phyloP scores from a whole-genome alignment of 305 asterid species.

The Euphrasia arctica region DNA sequence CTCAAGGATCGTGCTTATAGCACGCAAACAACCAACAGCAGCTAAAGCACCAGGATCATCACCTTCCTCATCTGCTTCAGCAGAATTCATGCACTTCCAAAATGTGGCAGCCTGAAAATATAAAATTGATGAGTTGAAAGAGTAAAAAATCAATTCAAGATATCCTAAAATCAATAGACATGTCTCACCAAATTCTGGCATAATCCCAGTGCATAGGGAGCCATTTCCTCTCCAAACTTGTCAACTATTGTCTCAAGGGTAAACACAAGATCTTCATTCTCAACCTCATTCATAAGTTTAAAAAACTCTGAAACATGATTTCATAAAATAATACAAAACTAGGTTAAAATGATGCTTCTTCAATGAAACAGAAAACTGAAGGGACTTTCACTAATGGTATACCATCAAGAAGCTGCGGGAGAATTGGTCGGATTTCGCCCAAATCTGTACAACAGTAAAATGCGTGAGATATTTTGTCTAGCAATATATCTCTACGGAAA shows the following conservation, averaged over 20 bases:
- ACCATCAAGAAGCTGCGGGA: slow-evolving; percentile 96
- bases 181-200: slow-evolving; percentile 92
- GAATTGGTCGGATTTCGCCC: slow-evolving; percentile 87
- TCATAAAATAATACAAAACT: slow-evolving; percentile 11
- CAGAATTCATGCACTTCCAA: slow-evolving; percentile 93
- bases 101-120: slow-evolving; percentile 85
- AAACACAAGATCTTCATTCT: slow-evolving; percentile 99
- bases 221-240: slow-evolving; percentile 99
- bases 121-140: slow-evolving; percentile 14
- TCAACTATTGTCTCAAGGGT: slow-evolving; percentile 99
- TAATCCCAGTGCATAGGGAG: slow-evolving; percentile 96
- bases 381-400: slow-evolving; percentile 22
- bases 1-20: slow-evolving; percentile 98
- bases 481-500: background rate
- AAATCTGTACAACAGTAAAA: slow-evolving; percentile 50
- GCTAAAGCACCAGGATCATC: slow-evolving; percentile 99
- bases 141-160: slow-evolving; percentile 15
- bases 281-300: slow-evolving; percentile 97
- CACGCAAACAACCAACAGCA: slow-evolving; percentile 99
- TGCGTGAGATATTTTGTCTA: slow-evolving; percentile 12
- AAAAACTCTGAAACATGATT: slow-evolving; percentile 66
- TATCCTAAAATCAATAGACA: slow-evolving; percentile 12
- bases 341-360: slow-evolving; percentile 21
- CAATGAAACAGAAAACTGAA: slow-evolving; percentile 13
- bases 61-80: slow-evolving; percentile 97